Base-by-base conservation (phyloP, 495 filamentous ascomycete species). In the Aspergillus homomorphus region DNA sequence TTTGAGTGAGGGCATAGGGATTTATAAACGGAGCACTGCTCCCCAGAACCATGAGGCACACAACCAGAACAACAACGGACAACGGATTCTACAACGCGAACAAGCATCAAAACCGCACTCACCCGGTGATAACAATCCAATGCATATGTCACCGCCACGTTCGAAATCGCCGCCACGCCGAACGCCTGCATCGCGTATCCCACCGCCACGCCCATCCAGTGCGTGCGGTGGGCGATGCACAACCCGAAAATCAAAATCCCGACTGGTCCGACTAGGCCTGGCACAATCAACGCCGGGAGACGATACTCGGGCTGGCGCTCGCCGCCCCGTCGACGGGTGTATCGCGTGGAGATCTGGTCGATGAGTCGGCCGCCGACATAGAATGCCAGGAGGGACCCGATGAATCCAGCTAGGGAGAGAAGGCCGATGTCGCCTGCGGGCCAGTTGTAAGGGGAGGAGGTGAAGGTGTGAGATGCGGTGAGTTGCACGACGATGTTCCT, bases 401-500 rank as follows among this genome's bases (percentile, higher is more conserved):
- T 68, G 45, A 73, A 71, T 0, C 66, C 70, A n/a, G 68, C 60
- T 1, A 71, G 44, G 3, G 67, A 68, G 16, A 73, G 62, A 1
- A 71, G 60, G 8, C 70, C 68, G 5, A 71, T 53, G 53, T 59
- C 63, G 9, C 68, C 68, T 0, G 62, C 51, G 10, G 62, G 30
- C 66, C 66, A 73, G 53, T 58, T 65, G 53, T 73, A 73, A 15
- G 68, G 70, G 0, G 70, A 55, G 23, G 63, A 59, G n/a, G 61
- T 65, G 52, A 73, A 71, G 4, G 66, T 71, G 14, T 62, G 60
- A 8, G 66, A 63, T 7, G 66, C 65, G 3, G 67, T 71, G 1
- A 73, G 44, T 51, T 71, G 70, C 15, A 73, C 66, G 18, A 71
- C 70, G 30, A 69, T 73, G 52, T 73, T 71, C 67, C 70, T 72